Evolutionary conservation across 768 basidiomycete genomes (phyloP).

Genomic region (Rhizopogon sp.): DNA sequence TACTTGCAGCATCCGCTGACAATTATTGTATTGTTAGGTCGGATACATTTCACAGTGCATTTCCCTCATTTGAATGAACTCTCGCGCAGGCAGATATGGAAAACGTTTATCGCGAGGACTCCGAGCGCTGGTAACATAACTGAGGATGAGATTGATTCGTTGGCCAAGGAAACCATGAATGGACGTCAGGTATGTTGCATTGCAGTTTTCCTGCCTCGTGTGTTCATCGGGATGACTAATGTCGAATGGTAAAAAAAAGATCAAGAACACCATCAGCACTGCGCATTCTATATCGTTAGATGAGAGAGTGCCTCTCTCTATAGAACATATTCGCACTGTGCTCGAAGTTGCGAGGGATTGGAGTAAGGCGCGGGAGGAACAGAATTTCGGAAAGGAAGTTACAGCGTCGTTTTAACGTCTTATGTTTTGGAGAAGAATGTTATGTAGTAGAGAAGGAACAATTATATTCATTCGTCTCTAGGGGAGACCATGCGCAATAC

Average conservation of each 20-base stretch:
- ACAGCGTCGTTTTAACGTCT: background rate
- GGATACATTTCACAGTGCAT: slow-evolving; percentile 30
- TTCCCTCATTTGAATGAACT: slow-evolving; percentile 24
- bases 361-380: background rate
- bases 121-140: background rate
- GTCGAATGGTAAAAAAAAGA: background rate
- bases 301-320: background rate
- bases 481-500: too few relatives aligned
- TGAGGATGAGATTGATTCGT: background rate
- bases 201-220: background rate
- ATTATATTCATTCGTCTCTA: too few relatives aligned
- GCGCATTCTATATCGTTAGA: background rate
- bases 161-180: background rate
- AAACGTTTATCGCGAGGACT: background rate
- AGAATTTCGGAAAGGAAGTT: background rate
- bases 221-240: background rate
- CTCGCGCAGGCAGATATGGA: slow-evolving; percentile 9
- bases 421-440: background rate
- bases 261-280: background rate
- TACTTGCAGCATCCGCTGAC: background rate
- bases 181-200: background rate
- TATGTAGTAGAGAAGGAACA: too few relatives aligned
- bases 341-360: background rate
- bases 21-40: slow-evolving; percentile 14
- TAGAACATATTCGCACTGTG: background rate